Evolutionary conservation across 352 stramenopile genomes (phyloP).

Genomic region (Phytopythium ostracodes): DNA sequence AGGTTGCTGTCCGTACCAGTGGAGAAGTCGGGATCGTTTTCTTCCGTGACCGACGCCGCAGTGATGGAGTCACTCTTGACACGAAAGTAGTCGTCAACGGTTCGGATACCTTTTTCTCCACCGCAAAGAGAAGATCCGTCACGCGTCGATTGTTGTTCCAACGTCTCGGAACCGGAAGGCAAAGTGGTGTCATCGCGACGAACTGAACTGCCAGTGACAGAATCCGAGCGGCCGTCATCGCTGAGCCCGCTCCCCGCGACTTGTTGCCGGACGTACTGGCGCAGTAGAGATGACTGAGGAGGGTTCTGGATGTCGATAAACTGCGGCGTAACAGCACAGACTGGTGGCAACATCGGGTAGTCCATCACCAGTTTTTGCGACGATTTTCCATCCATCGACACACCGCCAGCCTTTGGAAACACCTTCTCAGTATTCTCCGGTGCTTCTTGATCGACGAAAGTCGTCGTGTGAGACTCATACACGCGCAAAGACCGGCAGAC

Average conservation of each 20-base stretch:
- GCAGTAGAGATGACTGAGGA: conserved; percentile 27
- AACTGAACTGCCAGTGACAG: not conserved
- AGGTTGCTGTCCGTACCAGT: not conserved
- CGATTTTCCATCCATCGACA: conserved; percentile 8
- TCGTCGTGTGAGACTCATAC: conserved; percentile 2
- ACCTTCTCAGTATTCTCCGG: conserved; percentile 4
- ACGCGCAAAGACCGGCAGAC: conserved; percentile 43
- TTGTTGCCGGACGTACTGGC: conserved; percentile 16
- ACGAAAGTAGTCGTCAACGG: conserved; percentile 65
- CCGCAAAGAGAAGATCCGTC: not conserved
- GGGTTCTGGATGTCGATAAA: conserved; percentile 44
- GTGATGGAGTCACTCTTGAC: conserved; percentile 34
- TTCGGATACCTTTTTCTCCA: conserved; percentile 5
- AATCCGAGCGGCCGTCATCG: not conserved
- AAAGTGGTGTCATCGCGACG: not conserved
- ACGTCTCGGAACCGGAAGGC: not conserved
- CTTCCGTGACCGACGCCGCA: conserved; percentile 13
- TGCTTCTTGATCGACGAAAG: conserved; percentile 8
- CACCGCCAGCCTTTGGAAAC: conserved; percentile 21
- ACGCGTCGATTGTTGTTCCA: conserved; percentile 2
- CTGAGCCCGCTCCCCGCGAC: not conserved
- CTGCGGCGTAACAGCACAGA: conserved; percentile 20
- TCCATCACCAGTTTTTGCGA: conserved; percentile 32
- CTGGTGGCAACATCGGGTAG: conserved; percentile 31
- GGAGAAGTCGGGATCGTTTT: conserved; percentile 6